These are phyloP conservation scores for Thyridium curvatum DNA, from an alignment of 2,329 filamentous ascomycete genomes.

Conservation along the genomic window DNA sequence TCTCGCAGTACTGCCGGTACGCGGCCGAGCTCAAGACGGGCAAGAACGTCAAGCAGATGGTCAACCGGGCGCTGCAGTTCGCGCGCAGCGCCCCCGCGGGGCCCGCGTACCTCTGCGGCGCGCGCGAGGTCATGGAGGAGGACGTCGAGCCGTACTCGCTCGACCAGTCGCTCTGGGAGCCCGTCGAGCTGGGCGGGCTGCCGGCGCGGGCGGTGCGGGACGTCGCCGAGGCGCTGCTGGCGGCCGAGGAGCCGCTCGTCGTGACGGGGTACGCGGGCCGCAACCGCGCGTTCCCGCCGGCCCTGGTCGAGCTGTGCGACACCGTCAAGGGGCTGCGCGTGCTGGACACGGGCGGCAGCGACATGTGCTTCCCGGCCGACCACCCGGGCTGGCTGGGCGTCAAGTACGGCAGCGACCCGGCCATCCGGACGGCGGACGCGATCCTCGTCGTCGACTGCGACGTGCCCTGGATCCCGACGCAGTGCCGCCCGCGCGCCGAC, in stretches of 20 bases:
- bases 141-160: conserved; percentile 70
- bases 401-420: conserved; percentile 66
- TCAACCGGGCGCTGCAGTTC: conserved; percentile 78
- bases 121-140: conserved; percentile 79
- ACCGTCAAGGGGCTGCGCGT: conserved; percentile 63
- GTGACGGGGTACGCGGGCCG: conserved; percentile 67
- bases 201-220: conserved; percentile 43
- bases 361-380: conserved; percentile 73
- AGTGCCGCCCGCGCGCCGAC: conserved; percentile 46
- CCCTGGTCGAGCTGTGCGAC: conserved; percentile 62
- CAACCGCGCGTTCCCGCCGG: conserved; percentile 55
- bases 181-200: conserved; percentile 60
- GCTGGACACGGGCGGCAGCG: conserved; percentile 69
- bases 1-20: conserved; percentile 82
- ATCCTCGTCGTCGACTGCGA: conserved; percentile 86
- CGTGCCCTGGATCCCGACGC: conserved; percentile 88
- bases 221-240: conserved; percentile 57
- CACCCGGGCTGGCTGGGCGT: conserved; percentile 65
- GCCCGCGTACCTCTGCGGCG: conserved; percentile 72
- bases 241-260: conserved; percentile 60
- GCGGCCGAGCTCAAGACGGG: conserved; percentile 77
- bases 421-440: conserved; percentile 70
- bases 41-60: conserved; percentile 82
- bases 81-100: conserved; percentile 71
- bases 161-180: conserved; percentile 58